These are phyloP conservation scores for Phalaenopsis equestris DNA, from an alignment of 106 monocot genomes.

Conservation along the genomic window DNA sequence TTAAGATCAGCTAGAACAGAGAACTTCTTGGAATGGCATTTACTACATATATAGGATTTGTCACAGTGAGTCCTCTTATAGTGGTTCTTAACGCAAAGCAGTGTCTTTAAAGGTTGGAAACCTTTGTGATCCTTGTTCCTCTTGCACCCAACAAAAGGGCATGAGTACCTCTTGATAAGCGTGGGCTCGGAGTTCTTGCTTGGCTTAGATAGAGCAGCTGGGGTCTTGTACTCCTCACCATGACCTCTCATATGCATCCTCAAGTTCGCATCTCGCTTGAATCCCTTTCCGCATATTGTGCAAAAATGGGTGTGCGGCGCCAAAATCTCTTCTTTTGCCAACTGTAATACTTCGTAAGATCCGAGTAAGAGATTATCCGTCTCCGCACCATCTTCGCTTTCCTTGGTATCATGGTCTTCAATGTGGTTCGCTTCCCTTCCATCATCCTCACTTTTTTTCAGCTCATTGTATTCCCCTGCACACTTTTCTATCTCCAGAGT, in stretches of 20 bases:
- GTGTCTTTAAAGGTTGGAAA: conserved; percentile 86
- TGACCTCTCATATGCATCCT: conserved; percentile 99
- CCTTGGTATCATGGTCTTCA: conserved; percentile 62
- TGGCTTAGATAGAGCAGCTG: conserved; percentile 84
- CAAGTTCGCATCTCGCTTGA: conserved; percentile 85
- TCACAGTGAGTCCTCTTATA: conserved; percentile 97
- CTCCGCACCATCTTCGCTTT: conserved; percentile 45
- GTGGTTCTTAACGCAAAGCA: conserved; percentile 87
- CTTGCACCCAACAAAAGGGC: conserved; percentile 84
- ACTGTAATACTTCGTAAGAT: conserved; percentile 71
- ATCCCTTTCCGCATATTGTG: conserved; percentile 80
- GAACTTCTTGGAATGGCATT: conserved; percentile 82
- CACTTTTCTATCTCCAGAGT: not conserved
- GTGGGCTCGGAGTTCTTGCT: conserved; percentile 34
- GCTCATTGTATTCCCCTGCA: conserved; percentile 8
- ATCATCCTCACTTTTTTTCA: conserved; percentile 19
- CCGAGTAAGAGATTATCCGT: conserved; percentile 52
- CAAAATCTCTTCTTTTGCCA: conserved; percentile 85
- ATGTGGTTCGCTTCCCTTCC: not conserved
- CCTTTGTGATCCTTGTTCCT: conserved; percentile 91
- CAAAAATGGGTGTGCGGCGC: conserved; percentile 95
- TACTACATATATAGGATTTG: conserved; percentile 72
- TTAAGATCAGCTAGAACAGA: conserved; percentile 86
- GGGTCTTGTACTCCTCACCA: conserved; percentile 91
- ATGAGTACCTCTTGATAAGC: conserved; percentile 63